Conservation (phyloP, 371 early-diverging fungal species). For the Coemansia sp. region DNA sequence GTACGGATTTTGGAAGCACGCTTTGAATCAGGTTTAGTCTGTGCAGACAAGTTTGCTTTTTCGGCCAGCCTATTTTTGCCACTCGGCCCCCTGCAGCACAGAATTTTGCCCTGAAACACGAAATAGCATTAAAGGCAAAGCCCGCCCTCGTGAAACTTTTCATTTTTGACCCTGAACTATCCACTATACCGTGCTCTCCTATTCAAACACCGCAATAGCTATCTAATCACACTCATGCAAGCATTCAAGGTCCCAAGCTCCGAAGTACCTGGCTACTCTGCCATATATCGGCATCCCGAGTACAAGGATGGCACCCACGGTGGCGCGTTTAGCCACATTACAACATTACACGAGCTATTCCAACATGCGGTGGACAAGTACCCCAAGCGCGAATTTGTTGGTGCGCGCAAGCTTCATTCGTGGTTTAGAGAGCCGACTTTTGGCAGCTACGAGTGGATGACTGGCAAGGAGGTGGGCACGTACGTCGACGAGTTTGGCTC, state of each 20-base stretch:
- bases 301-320: constrained; percentile 21
- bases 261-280: constrained; percentile 38
- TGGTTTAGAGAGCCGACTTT: constrained; percentile 53
- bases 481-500: constrained; percentile 65
- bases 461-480: constrained; percentile 54
- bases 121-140: no score
- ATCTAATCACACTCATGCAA: constrained; percentile 3
- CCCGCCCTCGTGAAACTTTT: no score
- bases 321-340: constrained; percentile 7
- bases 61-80: no score
- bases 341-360: constrained; percentile 45
- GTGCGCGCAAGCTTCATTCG: constrained; percentile 58
- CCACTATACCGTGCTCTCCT: background rate
- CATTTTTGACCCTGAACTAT: no score
- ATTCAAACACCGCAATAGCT: background rate
- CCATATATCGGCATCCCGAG: constrained; percentile 26
- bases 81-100: no score
- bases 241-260: constrained; percentile 43
- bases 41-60: no score
- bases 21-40: no score
- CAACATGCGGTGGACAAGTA: constrained; percentile 15
- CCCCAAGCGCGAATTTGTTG: constrained; percentile 46
- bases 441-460: constrained; percentile 68
- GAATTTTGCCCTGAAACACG: no score
- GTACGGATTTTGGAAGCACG: no score